Evolutionary conservation across 2,329 filamentous ascomycete genomes (phyloP).

Genomic region (Graphilbum fragrans): DNA sequence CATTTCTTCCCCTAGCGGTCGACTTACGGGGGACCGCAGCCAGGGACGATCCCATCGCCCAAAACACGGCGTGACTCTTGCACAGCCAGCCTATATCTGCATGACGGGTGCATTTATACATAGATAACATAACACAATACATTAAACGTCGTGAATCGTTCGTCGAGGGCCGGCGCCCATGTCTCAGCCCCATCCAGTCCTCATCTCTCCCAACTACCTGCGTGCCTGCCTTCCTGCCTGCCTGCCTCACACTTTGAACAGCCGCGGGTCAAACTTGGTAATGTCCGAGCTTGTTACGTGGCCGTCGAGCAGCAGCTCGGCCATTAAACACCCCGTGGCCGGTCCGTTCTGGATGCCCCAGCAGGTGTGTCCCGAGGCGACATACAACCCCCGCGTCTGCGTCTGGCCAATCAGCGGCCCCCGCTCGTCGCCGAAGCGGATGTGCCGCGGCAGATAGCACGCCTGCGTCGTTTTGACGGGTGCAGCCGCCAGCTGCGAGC

Average conservation of each 20-base stretch:
- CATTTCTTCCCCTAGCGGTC: no score
- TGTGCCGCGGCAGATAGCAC: constrained; percentile 81
- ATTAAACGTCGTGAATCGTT: no score
- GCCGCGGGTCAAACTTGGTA: constrained; percentile 53
- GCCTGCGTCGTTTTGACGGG: constrained; percentile 68
- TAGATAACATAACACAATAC: no score
- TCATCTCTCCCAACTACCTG: no score
- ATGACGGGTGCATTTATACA: no score
- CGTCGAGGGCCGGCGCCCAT: no score
- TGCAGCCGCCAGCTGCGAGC: constrained; percentile 53
- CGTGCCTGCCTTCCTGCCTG: no score
- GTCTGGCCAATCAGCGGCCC: constrained; percentile 71
- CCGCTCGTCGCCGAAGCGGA: constrained; percentile 43
- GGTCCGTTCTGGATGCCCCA: constrained; percentile 98
- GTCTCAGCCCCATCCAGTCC: no score
- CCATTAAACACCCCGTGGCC: constrained; percentile 71
- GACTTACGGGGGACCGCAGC: no score
- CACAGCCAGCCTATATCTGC: no score
- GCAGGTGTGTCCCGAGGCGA: constrained; percentile 88
- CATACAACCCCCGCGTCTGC: constrained; percentile 57
- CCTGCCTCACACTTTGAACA: constrained; percentile 36
- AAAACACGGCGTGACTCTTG: no score
- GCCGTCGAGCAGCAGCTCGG: constrained; percentile 67
- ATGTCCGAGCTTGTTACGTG: constrained; percentile 55
- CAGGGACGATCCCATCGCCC: no score